Conservation (phyloP, 1,284 basidiomycete genomes). For the Omphalotus olearius region DNA sequence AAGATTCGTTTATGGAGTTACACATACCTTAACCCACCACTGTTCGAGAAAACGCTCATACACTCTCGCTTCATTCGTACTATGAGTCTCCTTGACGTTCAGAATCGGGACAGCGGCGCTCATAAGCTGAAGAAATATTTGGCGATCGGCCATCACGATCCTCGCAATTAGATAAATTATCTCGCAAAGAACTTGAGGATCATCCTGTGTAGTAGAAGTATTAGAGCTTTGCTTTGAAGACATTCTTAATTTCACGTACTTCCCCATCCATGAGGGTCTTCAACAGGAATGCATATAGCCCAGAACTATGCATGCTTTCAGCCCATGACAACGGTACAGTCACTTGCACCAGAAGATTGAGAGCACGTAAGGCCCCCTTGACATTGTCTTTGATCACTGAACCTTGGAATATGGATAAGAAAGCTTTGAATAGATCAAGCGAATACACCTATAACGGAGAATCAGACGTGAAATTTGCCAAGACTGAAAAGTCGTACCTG, state of each 20-base stretch:
- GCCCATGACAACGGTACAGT: conserved; percentile 63
- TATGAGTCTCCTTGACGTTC: conserved; percentile 22
- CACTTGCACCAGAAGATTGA: conserved; percentile 59
- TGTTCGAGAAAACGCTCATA: conserved; percentile 69
- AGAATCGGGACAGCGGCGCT: conserved; percentile 48
- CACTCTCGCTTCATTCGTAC: conserved; percentile 42
- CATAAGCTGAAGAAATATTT: conserved; percentile 65
- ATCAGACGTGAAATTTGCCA: neutral
- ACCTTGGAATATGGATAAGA: conserved; percentile 43
- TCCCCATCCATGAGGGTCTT: conserved; percentile 60
- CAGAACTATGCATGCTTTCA: conserved; percentile 64
- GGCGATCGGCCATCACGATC: conserved; percentile 57
- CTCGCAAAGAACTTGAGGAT: conserved; percentile 55
- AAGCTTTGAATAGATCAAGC: conserved; percentile 51
- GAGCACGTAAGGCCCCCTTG: conserved; percentile 49
- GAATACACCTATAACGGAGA: conserved; percentile 39
- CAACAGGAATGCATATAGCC: conserved; percentile 60
- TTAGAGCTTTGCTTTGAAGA: neutral
- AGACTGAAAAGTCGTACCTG: conserved; percentile 44
- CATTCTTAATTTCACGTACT: conserved; percentile 30
- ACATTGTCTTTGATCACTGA: conserved; percentile 49
- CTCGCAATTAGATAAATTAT: conserved; percentile 68
- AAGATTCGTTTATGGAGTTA: neutral
- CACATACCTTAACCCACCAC: conserved; percentile 72
- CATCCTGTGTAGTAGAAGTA: conserved; percentile 32